Evolutionary conservation across 345 rosid species (phyloP), one percentile per base, ranked within the genome.

Genomic region (Eucalyptus cloeziana): DNA sequence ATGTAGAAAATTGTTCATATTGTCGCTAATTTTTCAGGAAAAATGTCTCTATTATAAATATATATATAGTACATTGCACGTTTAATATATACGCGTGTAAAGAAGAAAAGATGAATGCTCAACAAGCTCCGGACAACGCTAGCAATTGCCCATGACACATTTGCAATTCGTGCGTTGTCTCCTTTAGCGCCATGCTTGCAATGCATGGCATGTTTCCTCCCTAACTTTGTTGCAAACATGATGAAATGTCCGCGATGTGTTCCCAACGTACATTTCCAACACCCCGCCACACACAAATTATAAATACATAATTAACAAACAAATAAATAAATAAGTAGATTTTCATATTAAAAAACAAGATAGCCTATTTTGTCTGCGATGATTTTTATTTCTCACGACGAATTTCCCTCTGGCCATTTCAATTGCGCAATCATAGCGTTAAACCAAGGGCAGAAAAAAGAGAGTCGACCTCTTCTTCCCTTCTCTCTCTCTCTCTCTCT

Each of bases 51-150:
- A 21, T 56, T 10, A 22, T 49, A 58, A 58, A 25, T 60, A 24
- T 2, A n/a, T 49, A 49, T 3, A 47, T 3, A 49, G 0, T 13
- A 49, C 51, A 16, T 7, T 64, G 37, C 40, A 4, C 5, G 0
- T 15, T 64, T 64, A 7, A 64, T 9, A 33, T 33, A 9, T 19
- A 69, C 12, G 3, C 5, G 12, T 71, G 4, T 8, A 19, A 7
- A 2, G 37, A 69, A 33, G 12, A 33, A 67, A 67, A n/a, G 76
- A 67, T n/a, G 7, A 69, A 17, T 31, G 22, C 44, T 69, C 44
- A 33, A 33, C 80, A 33, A 69, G 80, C 80, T 33, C 13, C 44
- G 13, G 10, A 69, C 43, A 33, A 10, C 6, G 13, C 80, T 69
- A 33, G 2, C 24, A 33, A 33, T 19, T 76, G 83, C 83, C 45